Percentiles rank a stretch among this genome's conserved stretches.
These are phyloP conservation scores for Triticum timopheevii DNA, from an alignment of 176 grass and related monocot species.

Conservation along the genomic window DNA sequence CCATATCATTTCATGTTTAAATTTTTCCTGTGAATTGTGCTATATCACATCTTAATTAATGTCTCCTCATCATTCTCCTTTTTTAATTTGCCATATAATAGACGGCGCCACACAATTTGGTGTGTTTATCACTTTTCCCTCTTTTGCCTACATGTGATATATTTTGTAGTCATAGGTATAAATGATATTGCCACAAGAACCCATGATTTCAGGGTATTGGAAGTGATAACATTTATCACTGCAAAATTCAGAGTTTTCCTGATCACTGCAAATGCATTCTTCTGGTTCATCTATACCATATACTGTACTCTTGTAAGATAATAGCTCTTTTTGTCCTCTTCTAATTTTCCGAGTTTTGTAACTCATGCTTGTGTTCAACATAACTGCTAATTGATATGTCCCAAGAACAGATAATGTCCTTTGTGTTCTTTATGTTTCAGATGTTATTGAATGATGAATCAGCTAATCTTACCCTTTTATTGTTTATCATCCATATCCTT, in stretches of 20 bases:
- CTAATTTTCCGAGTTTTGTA: background rate
- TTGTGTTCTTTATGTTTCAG: background rate
- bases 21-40: constrained; percentile 2
- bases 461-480: background rate
- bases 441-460: background rate
- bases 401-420: background rate
- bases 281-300: background rate
- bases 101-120: background rate
- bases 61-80: background rate
- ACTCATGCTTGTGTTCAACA: background rate
- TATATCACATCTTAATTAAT: background rate
- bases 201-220: background rate
- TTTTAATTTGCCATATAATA: background rate
- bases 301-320: background rate
- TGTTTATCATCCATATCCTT: background rate
- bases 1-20: constrained; percentile 17
- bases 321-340: background rate
- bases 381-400: background rate
- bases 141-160: background rate
- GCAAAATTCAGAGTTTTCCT: background rate
- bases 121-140: background rate
- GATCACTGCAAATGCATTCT: background rate
- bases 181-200: background rate
- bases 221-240: background rate
- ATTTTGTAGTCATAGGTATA: background rate